Percentiles rank a stretch among this genome's conserved stretches.
Conservation (phyloP, 2,329 filamentous ascomycete species). For the Monilinia laxa region DNA sequence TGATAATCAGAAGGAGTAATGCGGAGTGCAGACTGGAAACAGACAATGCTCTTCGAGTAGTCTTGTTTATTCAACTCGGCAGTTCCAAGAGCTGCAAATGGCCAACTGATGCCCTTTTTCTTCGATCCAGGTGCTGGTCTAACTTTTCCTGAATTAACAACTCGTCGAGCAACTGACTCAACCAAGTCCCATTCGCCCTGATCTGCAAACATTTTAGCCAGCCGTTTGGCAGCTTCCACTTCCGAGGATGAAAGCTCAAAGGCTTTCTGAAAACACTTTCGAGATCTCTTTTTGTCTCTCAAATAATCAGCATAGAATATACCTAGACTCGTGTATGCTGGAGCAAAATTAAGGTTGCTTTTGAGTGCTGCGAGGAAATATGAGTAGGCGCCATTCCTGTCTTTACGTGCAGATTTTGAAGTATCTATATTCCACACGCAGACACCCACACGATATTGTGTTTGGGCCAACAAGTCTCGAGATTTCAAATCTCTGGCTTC, state of each 20-base stretch:
- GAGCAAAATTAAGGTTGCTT: constrained; percentile 82
- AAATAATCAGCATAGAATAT: constrained; percentile 90
- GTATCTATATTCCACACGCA: constrained; percentile 84
- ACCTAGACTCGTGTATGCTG: constrained; percentile 87
- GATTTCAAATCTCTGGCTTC: constrained; percentile 59
- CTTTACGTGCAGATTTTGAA: constrained; percentile 71
- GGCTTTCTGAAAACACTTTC: constrained; percentile 94
- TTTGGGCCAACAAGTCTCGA: constrained; percentile 76
- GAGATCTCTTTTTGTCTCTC: constrained; percentile 79
- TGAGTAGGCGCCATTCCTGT: constrained; percentile 77
- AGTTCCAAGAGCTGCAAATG: constrained; percentile 87
- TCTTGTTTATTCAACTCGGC: constrained; percentile 94
- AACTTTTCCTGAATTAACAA: constrained; percentile 92
- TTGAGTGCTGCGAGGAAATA: constrained; percentile 83
- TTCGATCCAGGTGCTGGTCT: constrained; percentile 89
- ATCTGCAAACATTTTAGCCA: constrained; percentile 83
- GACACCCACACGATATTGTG: constrained; percentile 80
- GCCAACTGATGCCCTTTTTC: constrained; percentile 92
- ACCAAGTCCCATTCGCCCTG: constrained; percentile 95
- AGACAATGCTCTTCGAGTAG: constrained; percentile 83
- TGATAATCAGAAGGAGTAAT: constrained; percentile 87
- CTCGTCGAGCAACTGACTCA: constrained; percentile 84
- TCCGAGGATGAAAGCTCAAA: constrained; percentile 89
- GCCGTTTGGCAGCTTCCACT: constrained; percentile 79
- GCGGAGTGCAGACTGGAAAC: constrained; percentile 84